These are phyloP conservation scores for Pyrenophora tritici-repentis DNA, from an alignment of 2,329 filamentous ascomycete genomes.

Conservation along the genomic window DNA sequence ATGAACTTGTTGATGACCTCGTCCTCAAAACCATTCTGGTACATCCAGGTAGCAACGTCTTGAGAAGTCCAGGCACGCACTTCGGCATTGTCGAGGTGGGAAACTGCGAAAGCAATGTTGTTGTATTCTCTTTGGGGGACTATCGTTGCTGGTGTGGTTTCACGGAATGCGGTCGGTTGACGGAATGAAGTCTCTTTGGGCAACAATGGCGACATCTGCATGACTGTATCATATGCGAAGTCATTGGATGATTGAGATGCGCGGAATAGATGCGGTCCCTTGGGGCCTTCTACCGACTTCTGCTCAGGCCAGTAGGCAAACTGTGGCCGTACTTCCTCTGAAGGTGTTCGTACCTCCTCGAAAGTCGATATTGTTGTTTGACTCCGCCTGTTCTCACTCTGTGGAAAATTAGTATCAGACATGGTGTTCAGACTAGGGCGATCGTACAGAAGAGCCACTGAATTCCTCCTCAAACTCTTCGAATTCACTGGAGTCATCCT, in stretches of 20 bases:
- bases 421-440: constrained; percentile 1
- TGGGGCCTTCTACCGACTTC: constrained; percentile 77
- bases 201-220: constrained; percentile 76
- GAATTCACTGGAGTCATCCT: constrained; percentile 58
- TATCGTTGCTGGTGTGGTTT: constrained; percentile 44
- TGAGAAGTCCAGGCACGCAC: constrained; percentile 72
- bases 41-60: constrained; percentile 86
- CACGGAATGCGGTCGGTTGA: constrained; percentile 50
- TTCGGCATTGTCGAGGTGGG: constrained; percentile 64
- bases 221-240: constrained; percentile 55
- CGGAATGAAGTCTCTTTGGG: constrained; percentile 61
- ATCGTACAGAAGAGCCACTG: constrained; percentile 68
- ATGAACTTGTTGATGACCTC: constrained; percentile 81
- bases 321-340: constrained; percentile 60
- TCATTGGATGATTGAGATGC: constrained; percentile 66
- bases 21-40: constrained; percentile 77
- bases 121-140: constrained; percentile 52
- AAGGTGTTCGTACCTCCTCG: constrained; percentile 80
- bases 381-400: constrained; percentile 68
- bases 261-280: constrained; percentile 85
- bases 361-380: constrained; percentile 86
- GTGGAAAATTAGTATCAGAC: constrained; percentile 34
- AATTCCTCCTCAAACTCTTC: constrained; percentile 58
- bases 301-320: constrained; percentile 65
- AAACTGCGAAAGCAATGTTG: constrained; percentile 56